A percentile compares a stretch with the other conserved stretches of the same genome.
phyloP scores from a whole-genome alignment of 768 basidiomycete genomes.

The Udeniomyces megalosporus region DNA sequence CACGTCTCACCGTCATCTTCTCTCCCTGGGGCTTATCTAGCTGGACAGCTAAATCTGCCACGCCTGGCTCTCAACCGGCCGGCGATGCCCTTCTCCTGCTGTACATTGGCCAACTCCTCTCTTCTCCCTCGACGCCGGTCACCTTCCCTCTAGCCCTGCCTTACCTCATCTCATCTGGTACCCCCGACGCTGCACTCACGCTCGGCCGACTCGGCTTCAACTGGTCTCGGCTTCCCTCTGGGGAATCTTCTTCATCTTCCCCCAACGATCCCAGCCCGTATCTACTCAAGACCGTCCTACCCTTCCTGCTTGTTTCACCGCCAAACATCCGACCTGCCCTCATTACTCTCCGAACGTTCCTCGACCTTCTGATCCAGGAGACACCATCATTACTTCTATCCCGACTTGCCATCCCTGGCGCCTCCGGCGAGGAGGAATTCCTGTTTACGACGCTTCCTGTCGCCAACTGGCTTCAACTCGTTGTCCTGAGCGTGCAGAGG shows the following conservation, averaged over 20 bases:
- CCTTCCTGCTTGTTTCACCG: slow-evolving; percentile 56
- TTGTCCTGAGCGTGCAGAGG: slow-evolving; percentile 72
- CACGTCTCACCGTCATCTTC: neutral
- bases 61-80: slow-evolving; percentile 39
- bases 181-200: slow-evolving; percentile 69
- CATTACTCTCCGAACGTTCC: slow-evolving; percentile 75
- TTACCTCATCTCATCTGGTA: slow-evolving; percentile 70
- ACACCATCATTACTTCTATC: slow-evolving; percentile 33
- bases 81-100: slow-evolving; percentile 80
- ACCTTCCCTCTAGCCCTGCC: slow-evolving; percentile 57
- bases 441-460: slow-evolving; percentile 54
- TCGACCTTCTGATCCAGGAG: slow-evolving; percentile 43
- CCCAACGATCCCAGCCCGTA: slow-evolving; percentile 46
- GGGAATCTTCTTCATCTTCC: neutral
- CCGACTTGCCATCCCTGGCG: slow-evolving; percentile 20
- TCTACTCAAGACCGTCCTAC: slow-evolving; percentile 68
- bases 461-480: slow-evolving; percentile 82
- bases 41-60: slow-evolving; percentile 62
- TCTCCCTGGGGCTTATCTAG: slow-evolving; percentile 35
- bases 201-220: slow-evolving; percentile 74
- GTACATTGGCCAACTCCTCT: slow-evolving; percentile 65
- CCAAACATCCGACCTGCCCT: slow-evolving; percentile 83
- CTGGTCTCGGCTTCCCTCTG: slow-evolving; percentile 44
- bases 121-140: slow-evolving; percentile 65
- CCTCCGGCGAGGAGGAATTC: slow-evolving; percentile 41